Evolutionary conservation across 1,284 basidiomycete genomes (phyloP), one percentile per base, ranked within the genome.

Genomic region (Apiotrichum domesticum): DNA sequence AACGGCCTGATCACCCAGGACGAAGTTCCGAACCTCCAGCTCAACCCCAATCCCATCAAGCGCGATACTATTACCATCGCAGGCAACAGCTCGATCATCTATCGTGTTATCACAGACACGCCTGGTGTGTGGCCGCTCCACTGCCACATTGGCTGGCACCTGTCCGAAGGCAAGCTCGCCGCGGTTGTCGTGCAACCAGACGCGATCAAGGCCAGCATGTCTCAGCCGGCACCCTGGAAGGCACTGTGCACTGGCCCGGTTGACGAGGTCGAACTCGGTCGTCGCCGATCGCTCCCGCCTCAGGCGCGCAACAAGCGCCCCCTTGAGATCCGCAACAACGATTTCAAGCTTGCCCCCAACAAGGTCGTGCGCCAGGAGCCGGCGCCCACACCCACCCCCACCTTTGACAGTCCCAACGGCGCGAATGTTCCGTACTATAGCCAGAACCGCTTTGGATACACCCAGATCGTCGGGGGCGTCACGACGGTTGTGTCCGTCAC

Each of bases 61-160:
- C 62, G 76, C 35, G 77, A 78, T 54, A 74, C 72, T n/a, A 57
- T 75, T 33, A 62, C 62, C 37, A 63, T 77, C 5, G 56, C 66
- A 1, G 11, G 21, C 6, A 34, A 42, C 33, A 14, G 40, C 40
- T 66, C 63, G 44, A 59, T 54, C 35, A 58, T 67, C 7, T 57
- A 76, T 43, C 57, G 65, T 44, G 46, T 63, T 37, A 54, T 52
- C 14, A 59, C 62, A 4, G 62, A 67, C 52, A 63, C 58, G 42
- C 63, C 63, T 0, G 65, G 63, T 32, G 63, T 67, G 2, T 63
- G 62, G 65, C 58, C 63, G 2, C 42, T 67, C 15, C 65, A 67
- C 55, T 67, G 65, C 46, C 65, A 67, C 46, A 62, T 67, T 45
- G 65, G 60, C 14, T 67, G 62, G 62, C 64, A 64, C 42, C 55